Percentiles rank a stretch among this genome's conserved stretches.
phyloP scores from a whole-genome alignment of 345 rosid species.

The Melastoma malabathricum region DNA sequence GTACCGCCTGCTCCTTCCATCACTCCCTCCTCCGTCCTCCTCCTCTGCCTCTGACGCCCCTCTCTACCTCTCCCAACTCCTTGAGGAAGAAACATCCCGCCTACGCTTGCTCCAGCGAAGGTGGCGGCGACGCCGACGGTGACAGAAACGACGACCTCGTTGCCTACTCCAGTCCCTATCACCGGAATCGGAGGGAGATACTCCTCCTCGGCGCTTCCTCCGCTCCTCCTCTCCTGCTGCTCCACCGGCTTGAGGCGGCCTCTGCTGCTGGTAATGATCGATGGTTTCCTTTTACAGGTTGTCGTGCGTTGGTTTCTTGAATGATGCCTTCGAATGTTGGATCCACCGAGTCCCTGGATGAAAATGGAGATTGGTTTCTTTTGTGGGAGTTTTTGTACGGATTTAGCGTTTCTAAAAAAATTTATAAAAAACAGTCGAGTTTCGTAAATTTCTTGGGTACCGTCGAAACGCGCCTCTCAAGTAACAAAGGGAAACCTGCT shows the following conservation, averaged over 20 bases:
- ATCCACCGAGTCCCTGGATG: too few species aligned
- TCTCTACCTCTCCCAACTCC: conserved; percentile 14
- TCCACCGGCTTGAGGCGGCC: conserved; percentile 23
- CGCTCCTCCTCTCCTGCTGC: conserved; percentile 48
- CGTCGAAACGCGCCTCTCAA: too few species aligned
- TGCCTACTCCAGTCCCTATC: conserved; percentile 12
- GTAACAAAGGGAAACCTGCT: too few species aligned
- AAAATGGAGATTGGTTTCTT: too few species aligned
- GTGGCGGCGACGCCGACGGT: too few species aligned
- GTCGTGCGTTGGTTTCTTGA: background rate
- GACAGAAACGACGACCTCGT: background rate
- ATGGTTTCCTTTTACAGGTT: background rate
- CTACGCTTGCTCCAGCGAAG: too few species aligned
- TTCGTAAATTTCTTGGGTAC: too few species aligned
- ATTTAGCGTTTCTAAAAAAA: too few species aligned
- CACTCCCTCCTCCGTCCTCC: conserved; percentile 9
- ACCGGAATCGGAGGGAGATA: conserved; percentile 30
- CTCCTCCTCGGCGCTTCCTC: conserved; percentile 54
- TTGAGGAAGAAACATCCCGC: too few species aligned
- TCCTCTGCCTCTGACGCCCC: background rate
- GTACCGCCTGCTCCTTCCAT: conserved; percentile 30
- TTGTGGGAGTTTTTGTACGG: too few species aligned
- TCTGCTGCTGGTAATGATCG: conserved; percentile 16
- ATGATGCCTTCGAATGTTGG: too few species aligned
- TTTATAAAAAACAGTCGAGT: too few species aligned